phyloP scores from a whole-genome alignment of 345 rosid species.

The Geranium brycei region DNA sequence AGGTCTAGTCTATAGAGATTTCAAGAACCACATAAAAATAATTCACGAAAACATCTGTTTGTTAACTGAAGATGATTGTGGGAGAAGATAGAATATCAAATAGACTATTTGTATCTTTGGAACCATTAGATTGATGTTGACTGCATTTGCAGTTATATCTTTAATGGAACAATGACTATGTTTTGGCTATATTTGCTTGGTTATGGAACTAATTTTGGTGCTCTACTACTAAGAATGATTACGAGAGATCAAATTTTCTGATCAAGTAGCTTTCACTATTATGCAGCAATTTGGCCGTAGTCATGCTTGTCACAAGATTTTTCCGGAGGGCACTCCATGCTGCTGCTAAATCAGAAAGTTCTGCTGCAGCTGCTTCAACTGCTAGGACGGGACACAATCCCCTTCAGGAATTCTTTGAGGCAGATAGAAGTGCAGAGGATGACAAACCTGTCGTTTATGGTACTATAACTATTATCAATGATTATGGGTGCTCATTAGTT shows the following conservation, averaged over 20 bases:
- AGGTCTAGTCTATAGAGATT: background rate
- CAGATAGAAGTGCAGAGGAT: constrained; percentile 52
- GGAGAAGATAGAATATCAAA: background rate
- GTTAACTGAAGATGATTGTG: background rate
- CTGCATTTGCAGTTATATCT: background rate
- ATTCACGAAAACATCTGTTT: background rate
- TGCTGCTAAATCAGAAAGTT: constrained; percentile 54
- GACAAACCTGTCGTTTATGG: constrained; percentile 67
- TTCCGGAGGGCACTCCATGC: constrained; percentile 49
- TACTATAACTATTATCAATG: constrained; percentile 8
- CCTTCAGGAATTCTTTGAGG: constrained; percentile 75
- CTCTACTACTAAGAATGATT: background rate
- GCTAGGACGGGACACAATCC: constrained; percentile 36
- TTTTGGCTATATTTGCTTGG: background rate
- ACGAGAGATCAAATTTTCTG: background rate
- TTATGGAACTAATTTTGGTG: background rate
- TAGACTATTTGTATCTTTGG: background rate
- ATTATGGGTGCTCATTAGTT: background rate
- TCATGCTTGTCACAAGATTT: constrained; percentile 55
- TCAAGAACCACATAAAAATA: background rate
- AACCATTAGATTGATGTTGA: background rate
- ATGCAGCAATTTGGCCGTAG: background rate
- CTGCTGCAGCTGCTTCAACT: constrained; percentile 43
- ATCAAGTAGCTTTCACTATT: background rate
- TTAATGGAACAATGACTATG: background rate